Percentiles rank a stretch among this genome's conserved stretches.
These are phyloP conservation scores for Rubia tinctorum DNA, from an alignment of 305 asterid species.

Conservation along the genomic window DNA sequence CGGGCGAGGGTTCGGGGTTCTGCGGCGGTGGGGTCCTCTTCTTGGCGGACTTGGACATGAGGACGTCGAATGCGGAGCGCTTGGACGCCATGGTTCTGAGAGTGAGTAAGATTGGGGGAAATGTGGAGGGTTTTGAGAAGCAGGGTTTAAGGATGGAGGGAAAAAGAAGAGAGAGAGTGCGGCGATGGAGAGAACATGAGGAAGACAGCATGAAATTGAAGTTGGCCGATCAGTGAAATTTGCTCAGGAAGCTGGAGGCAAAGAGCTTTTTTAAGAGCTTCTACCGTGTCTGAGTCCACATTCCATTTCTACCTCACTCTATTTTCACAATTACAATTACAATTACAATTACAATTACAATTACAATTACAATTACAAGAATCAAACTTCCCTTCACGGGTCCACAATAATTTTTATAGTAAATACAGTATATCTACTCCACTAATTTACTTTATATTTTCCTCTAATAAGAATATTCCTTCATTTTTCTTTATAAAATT, in stretches of 20 bases:
- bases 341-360: no score
- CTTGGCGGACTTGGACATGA: conserved; percentile 35
- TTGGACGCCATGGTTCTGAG: conserved; percentile 28
- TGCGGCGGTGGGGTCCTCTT: conserved; percentile 9
- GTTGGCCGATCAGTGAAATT: neutral
- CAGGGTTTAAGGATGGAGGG: conserved; percentile 16
- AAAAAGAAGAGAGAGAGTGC: conserved; percentile 7
- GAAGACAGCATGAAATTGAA: conserved; percentile 14
- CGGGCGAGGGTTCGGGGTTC: conserved; percentile 36
- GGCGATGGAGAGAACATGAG: conserved; percentile 4
- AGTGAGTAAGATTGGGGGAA: conserved; percentile 9
- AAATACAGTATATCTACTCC: no score
- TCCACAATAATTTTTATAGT: no score
- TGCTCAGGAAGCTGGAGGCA: neutral
- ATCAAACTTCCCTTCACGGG: no score
- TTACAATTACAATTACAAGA: no score
- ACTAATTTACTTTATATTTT: no score
- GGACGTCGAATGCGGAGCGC: conserved; percentile 34
- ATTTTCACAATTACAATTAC: no score
- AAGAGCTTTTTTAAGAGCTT: neutral
- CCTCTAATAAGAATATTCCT: no score
- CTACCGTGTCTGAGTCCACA: no score
- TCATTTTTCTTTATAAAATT: no score
- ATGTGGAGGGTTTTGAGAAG: neutral
- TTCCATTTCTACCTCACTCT: no score